Evolutionary conservation across 495 filamentous ascomycete genomes (phyloP).

Genomic region (Aspergillus nanangensis): DNA sequence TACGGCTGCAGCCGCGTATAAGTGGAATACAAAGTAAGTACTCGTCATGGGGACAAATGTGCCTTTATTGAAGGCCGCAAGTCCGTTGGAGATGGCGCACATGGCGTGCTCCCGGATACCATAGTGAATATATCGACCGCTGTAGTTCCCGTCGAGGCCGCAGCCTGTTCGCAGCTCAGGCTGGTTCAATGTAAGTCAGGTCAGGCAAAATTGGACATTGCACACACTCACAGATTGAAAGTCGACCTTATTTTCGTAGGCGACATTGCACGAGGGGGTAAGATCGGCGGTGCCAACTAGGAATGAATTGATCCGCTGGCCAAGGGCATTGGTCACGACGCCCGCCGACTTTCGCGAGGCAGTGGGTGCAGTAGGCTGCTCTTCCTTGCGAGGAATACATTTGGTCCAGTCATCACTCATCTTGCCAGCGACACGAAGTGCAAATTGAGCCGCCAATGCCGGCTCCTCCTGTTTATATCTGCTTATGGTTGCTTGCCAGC

Average conservation of each 20-base stretch:
- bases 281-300: constrained; percentile 60
- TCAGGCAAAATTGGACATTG: constrained; percentile 18
- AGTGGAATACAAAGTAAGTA: constrained; percentile 59
- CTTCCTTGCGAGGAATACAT: constrained; percentile 34
- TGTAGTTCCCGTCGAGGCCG: constrained; percentile 45
- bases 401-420: constrained; percentile 39
- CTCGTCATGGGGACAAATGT: constrained; percentile 51
- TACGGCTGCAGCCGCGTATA: constrained; percentile 54
- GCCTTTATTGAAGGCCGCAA: constrained; percentile 45
- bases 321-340: constrained; percentile 48
- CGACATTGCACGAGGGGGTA: constrained; percentile 54
- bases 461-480: constrained; percentile 40
- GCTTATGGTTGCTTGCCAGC: constrained; percentile 42
- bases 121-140: constrained; percentile 50
- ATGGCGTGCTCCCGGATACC: constrained; percentile 54
- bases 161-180: constrained; percentile 40
- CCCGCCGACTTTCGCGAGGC: constrained; percentile 46
- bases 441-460: constrained; percentile 43
- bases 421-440: constrained; percentile 39
- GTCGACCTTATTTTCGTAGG: constrained; percentile 46
- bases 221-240: constrained; percentile 49
- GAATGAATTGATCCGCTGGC: constrained; percentile 39
- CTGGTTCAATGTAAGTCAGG: constrained; percentile 28
- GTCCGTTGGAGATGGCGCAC: constrained; percentile 48
- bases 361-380: constrained; percentile 43